Percentiles rank a stretch among this genome's conserved stretches.
Evolutionary conservation across 768 basidiomycete genomes (phyloP).

Genomic region (Agaricus blazei): DNA sequence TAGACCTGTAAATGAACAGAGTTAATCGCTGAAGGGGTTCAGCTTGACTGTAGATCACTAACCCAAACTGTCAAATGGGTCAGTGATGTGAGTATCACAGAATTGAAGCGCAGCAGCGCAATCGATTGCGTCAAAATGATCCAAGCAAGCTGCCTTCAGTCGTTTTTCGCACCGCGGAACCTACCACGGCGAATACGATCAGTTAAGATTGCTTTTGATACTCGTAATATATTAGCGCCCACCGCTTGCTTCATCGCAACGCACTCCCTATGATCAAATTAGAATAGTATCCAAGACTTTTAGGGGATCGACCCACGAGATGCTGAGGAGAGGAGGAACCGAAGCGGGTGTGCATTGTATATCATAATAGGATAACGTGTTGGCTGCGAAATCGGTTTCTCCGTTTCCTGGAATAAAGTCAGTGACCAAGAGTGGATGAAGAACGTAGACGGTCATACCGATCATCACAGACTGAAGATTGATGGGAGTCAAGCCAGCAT

Average conservation of each 20-base stretch:
- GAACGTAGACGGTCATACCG: slow-evolving; percentile 29
- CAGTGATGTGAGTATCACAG: slow-evolving; percentile 48
- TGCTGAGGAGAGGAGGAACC: slow-evolving; percentile 40
- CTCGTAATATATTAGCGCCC: slow-evolving; percentile 15
- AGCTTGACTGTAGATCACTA: slow-evolving; percentile 12
- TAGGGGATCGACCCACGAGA: slow-evolving; percentile 30
- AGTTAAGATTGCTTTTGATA: background rate
- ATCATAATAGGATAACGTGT: slow-evolving; percentile 35
- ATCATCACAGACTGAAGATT: slow-evolving; percentile 72
- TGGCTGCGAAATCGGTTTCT: slow-evolving; percentile 51
- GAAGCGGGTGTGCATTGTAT: slow-evolving; percentile 53
- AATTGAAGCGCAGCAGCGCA: slow-evolving; percentile 61
- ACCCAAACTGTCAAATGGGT: slow-evolving; percentile 36
- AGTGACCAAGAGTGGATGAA: background rate
- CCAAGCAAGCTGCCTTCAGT: slow-evolving; percentile 51
- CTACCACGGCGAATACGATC: slow-evolving; percentile 21
- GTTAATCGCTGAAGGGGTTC: background rate
- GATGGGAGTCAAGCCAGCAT: slow-evolving; percentile 50
- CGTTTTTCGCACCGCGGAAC: slow-evolving; percentile 60
- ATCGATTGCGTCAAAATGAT: slow-evolving; percentile 57
- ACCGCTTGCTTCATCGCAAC: slow-evolving; percentile 59
- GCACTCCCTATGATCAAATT: slow-evolving; percentile 29
- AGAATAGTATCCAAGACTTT: background rate
- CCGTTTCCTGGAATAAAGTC: slow-evolving; percentile 45
- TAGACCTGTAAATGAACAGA: slow-evolving; percentile 22